These are phyloP conservation scores for Epichloe uncinata DNA, from an alignment of 2,329 filamentous ascomycete species.

Conservation along the genomic window DNA sequence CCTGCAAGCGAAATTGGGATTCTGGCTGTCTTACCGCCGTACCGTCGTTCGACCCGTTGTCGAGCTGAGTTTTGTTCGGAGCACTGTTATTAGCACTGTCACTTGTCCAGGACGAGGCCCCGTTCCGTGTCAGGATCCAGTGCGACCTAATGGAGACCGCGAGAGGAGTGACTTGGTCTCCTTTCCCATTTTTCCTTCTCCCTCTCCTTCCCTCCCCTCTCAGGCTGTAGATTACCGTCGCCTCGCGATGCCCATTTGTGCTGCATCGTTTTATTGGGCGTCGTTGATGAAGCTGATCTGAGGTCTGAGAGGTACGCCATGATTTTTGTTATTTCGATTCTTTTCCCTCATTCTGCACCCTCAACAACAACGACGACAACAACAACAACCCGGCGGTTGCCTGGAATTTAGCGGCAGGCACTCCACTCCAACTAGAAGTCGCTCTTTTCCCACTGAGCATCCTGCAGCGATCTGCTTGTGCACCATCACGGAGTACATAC, in stretches of 20 bases:
- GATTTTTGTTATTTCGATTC: conserved; percentile 1
- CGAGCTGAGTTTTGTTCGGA: no score
- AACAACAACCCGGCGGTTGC: not conserved
- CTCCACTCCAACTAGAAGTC: not conserved
- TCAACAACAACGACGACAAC: no score
- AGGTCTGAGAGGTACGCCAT: not conserved
- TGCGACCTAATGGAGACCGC: not conserved
- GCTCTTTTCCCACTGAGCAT: conserved; percentile 1
- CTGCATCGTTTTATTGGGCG: conserved; percentile 5
- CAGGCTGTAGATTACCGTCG: conserved; percentile 1
- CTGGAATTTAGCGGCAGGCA: not conserved
- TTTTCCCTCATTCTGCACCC: not conserved
- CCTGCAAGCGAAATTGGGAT: conserved; percentile 11
- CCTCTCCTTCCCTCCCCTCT: conserved; percentile 1
- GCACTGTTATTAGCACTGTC: no score
- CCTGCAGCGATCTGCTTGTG: not conserved
- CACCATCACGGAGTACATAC: not conserved
- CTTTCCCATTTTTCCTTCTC: not conserved
- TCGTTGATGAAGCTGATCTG: conserved; percentile 6
- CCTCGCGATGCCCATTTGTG: conserved; percentile 10
- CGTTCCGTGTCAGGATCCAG: not conserved
- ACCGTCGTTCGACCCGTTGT: no score
- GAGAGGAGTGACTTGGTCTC: not conserved
- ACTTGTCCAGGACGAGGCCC: not conserved
- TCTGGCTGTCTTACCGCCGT: no score